Base-by-base conservation (phyloP, 116 monocot genomes). In the Dioscorea cayenensis region DNA sequence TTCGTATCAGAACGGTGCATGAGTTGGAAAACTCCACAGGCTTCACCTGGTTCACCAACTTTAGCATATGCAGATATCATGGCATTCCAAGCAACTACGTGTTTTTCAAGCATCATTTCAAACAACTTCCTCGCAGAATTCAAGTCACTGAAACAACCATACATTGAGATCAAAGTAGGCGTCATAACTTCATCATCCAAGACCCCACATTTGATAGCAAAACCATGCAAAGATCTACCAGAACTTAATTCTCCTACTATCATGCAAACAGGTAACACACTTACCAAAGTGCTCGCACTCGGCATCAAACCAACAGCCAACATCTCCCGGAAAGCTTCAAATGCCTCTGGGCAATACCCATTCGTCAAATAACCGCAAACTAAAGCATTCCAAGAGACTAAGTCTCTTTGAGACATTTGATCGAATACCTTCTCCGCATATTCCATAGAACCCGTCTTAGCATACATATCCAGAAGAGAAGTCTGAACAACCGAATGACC, bases 91-190 rank as follows among this genome's bases (percentile, higher is more conserved):
- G 77, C 67, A 65, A 84, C 78, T 49, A 78, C 32, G 73, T 79
- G 74, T 29, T 79, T 78, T 25, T 28, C 12, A 4, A 63, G 17
- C 28, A 43, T 13, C 63, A 23, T 10, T 20, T 78, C 76, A 65
- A 87, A 83, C 50, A 87, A 51, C 38, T 35, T 22, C 61, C 66
- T 68, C 36, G 86, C 77, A 32, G 78, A 72, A 6, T 14, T 20
- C 49, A 86, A 71, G 63, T 90, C 77, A 18, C 28, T 66, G 25
- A 63, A 74, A 3, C 51, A 58, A 68, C 81, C 69, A 80, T 90
- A 84, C 86, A 86, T 86, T 49, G 84, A 72, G 28, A 90, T 90
- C 25, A 90, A 59, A 51, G 82, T 59, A 51, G 90, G 77, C 12
- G 72, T 60, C 32, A 87, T 35, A 43, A 81, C 62, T 20, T 81